A percentile compares a stretch with the other conserved stretches of the same genome.
Evolutionary conservation across 805 yeast genomes (phyloP).

Genomic region (Starmera caribaea): DNA sequence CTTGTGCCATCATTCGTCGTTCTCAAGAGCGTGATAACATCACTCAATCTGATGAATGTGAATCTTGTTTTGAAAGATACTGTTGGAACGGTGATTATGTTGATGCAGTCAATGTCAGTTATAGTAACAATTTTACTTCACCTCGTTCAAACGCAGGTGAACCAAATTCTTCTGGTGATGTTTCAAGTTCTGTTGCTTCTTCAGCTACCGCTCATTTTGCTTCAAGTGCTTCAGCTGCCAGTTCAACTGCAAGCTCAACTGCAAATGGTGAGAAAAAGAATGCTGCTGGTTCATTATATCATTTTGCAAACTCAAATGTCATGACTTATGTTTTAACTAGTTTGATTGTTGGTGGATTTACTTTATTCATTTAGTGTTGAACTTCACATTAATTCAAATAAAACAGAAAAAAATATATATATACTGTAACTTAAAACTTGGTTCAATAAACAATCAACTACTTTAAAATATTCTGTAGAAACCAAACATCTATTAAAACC

Average conservation of each 20-base stretch:
- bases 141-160: conserved; percentile 1
- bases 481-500: not conserved
- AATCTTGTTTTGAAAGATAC: conserved; percentile 56
- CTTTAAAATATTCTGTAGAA: too few relatives aligned
- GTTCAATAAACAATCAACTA: too few relatives aligned
- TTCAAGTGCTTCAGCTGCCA: not conserved
- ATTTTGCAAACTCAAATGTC: not conserved
- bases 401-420: too few relatives aligned
- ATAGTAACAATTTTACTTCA: not conserved
- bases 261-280: not conserved
- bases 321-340: not conserved
- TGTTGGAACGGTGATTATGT: conserved; percentile 58
- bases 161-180: conserved; percentile 3
- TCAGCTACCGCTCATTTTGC: not conserved
- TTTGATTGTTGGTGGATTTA: not conserved
- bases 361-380: too few relatives aligned
- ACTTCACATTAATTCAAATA: too few relatives aligned
- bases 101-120: too few relatives aligned
- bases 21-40: conserved; percentile 58
- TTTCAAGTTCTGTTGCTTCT: not conserved
- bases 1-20: conserved; percentile 77
- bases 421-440: too few relatives aligned
- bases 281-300: not conserved
- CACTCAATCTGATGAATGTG: conserved; percentile 56
- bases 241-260: not conserved